Evolutionary conservation across 139 green algal species (phyloP).

Genomic region (Picochlorum sp.): DNA sequence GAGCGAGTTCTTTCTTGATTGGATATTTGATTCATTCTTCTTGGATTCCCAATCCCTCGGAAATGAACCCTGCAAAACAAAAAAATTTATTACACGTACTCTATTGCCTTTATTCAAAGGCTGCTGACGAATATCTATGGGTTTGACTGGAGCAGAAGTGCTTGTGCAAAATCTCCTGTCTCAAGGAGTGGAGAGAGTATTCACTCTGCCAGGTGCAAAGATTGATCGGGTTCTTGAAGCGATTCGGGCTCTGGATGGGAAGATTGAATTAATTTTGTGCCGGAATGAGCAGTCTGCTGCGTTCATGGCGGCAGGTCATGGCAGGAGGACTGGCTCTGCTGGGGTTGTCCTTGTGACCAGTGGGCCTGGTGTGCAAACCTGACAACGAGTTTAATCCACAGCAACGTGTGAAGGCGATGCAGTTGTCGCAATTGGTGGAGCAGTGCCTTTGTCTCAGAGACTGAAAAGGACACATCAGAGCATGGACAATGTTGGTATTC

Average conservation of each 20-base stretch:
- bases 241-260: not conserved
- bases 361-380: not conserved
- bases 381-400: slow-evolving; percentile 1
- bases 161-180: slow-evolving; percentile 18
- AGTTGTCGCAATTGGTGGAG: slow-evolving; percentile 12
- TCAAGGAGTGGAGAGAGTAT: slow-evolving; percentile 11
- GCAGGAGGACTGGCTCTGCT: slow-evolving; percentile 11
- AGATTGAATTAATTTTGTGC: slow-evolving; percentile 10
- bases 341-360: not conserved
- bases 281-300: slow-evolving; percentile 15
- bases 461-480: slow-evolving; percentile 13
- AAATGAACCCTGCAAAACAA: too few relatives aligned
- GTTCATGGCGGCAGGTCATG: slow-evolving; percentile 13
- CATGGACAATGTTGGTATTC: slow-evolving; percentile 10
- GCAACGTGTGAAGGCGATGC: slow-evolving; percentile 13
- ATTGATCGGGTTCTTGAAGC: slow-evolving; percentile 16
- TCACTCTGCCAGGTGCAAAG: slow-evolving; percentile 14
- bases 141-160: slow-evolving; percentile 4
- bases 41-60: too few relatives aligned
- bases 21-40: too few relatives aligned
- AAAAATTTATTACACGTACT: too few relatives aligned
- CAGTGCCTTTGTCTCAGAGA: slow-evolving; percentile 1
- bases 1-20: too few relatives aligned
- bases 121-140: too few relatives aligned
- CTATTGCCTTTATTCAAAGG: too few relatives aligned